These are phyloP conservation scores for Rozella allomycis DNA, from an alignment of 371 early-diverging fungal genomes.

Conservation along the genomic window DNA sequence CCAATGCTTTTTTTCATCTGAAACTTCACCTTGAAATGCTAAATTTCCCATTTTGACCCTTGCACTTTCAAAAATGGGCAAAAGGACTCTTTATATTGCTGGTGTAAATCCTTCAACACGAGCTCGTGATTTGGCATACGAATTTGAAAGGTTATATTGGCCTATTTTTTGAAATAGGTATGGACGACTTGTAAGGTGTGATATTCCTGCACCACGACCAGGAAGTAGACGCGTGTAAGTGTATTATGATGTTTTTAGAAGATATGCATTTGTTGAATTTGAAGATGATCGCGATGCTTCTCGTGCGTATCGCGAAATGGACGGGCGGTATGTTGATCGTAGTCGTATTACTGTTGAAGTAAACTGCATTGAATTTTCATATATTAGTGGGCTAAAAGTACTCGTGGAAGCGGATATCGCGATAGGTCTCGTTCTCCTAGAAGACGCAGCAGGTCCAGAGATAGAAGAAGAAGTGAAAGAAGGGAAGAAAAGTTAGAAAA, in stretches of 20 bases:
- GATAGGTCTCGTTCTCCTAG: no score
- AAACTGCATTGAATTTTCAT: no score
- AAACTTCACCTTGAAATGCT: no score
- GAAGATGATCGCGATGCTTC: conserved; percentile 66
- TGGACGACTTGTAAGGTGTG: conserved; percentile 55
- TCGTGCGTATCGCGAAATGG: conserved; percentile 72
- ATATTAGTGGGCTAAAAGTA: no score
- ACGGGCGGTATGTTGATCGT: conserved; percentile 57
- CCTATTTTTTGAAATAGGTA: conserved; percentile 20
- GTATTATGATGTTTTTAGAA: conserved; percentile 9
- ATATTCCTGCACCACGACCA: conserved; percentile 53
- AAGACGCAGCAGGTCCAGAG: no score
- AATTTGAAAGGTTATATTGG: conserved; percentile 42
- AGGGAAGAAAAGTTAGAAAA: no score
- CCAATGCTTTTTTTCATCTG: no score
- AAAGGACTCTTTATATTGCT: conserved; percentile 48
- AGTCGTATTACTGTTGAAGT: conserved; percentile 51
- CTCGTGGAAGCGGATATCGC: no score
- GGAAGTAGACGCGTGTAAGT: conserved; percentile 36
- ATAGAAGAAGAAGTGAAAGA: no score
- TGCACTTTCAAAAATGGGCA: no score
- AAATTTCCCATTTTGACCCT: no score
- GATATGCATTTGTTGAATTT: conserved; percentile 79
- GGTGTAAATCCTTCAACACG: conserved; percentile 45
- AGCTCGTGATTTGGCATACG: conserved; percentile 55